A percentile compares a stretch with the other conserved stretches of the same genome.
phyloP scores from a whole-genome alignment of 2,329 filamentous ascomycete genomes.

The Hypoxylon sp. region DNA sequence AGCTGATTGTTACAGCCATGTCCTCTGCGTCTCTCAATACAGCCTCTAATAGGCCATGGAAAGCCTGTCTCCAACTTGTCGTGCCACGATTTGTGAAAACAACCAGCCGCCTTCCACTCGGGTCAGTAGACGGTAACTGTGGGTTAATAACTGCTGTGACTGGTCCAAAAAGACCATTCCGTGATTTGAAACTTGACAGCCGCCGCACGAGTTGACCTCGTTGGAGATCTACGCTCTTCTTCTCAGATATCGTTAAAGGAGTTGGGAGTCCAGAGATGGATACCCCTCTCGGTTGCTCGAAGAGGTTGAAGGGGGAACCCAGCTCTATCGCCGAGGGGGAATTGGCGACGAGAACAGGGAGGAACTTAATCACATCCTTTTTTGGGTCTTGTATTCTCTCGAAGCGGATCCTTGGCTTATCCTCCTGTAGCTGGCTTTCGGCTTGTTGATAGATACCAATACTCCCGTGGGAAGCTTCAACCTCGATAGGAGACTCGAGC shows the following conservation, averaged over 20 bases:
- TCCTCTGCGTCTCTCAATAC: slow-evolving; percentile 72
- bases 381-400: slow-evolving; percentile 28
- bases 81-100: slow-evolving; percentile 47
- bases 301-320: slow-evolving; percentile 60
- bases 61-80: slow-evolving; percentile 68
- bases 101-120: slow-evolving; percentile 18
- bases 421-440: background rate
- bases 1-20: slow-evolving; percentile 69
- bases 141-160: slow-evolving; percentile 54
- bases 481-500: slow-evolving; percentile 15
- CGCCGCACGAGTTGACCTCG: slow-evolving; percentile 61
- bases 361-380: slow-evolving; percentile 49
- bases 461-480: background rate
- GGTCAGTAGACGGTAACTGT: slow-evolving; percentile 24
- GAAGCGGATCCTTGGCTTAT: background rate
- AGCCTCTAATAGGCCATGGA: slow-evolving; percentile 68
- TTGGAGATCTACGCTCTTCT: slow-evolving; percentile 60
- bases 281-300: slow-evolving; percentile 55
- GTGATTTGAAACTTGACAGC: slow-evolving; percentile 60
- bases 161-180: slow-evolving; percentile 64
- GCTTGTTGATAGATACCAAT: background rate
- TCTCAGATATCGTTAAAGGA: slow-evolving; percentile 55
- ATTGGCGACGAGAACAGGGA: slow-evolving; percentile 60
- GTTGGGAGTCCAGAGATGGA: slow-evolving; percentile 55
- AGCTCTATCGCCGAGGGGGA: slow-evolving; percentile 50